A percentile compares a stretch with the other conserved stretches of the same genome.
These are phyloP conservation scores for Solanum acaule DNA, from an alignment of 257 asterid genomes.

Conservation along the genomic window DNA sequence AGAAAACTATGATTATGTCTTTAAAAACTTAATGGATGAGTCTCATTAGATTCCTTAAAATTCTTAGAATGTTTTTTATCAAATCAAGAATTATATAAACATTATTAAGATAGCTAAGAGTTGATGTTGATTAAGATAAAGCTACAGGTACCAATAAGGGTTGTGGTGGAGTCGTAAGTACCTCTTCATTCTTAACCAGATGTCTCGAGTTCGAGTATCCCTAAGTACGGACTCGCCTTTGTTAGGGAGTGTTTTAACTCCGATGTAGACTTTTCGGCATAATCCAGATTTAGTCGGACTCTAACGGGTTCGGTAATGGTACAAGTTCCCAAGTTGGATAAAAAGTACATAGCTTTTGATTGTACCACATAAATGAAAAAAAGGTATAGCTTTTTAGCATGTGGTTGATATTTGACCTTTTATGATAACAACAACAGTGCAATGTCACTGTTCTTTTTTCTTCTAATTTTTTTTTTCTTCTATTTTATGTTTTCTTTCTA, in stretches of 20 bases:
- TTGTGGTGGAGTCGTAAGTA: not conserved
- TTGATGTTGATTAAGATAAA: not conserved
- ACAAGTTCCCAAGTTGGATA: not conserved
- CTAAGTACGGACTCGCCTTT: fast-evolving
- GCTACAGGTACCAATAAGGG: not conserved
- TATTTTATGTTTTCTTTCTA: constrained; percentile 7
- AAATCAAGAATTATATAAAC: not conserved
- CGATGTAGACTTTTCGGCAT: too few relatives aligned
- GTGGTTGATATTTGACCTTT: constrained; percentile 35
- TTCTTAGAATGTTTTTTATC: not conserved
- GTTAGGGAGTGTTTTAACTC: too few relatives aligned
- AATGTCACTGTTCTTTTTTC: not conserved
- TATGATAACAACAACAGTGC: constrained; percentile 7
- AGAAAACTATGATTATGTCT: not conserved
- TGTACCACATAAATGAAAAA: not conserved
- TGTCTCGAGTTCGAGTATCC: too few relatives aligned
- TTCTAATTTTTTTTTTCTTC: not conserved
- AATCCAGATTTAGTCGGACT: not conserved
- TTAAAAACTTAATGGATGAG: not conserved
- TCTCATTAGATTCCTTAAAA: not conserved
- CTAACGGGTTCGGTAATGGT: not conserved
- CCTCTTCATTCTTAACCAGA: fast-evolving
- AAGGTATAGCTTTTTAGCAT: constrained; percentile 9
- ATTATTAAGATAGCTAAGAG: not conserved
- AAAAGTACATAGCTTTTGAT: constrained; percentile 19